Evolutionary conservation across 2,329 filamentous ascomycete species (phyloP).

Genomic region (Xylaria sp.): DNA sequence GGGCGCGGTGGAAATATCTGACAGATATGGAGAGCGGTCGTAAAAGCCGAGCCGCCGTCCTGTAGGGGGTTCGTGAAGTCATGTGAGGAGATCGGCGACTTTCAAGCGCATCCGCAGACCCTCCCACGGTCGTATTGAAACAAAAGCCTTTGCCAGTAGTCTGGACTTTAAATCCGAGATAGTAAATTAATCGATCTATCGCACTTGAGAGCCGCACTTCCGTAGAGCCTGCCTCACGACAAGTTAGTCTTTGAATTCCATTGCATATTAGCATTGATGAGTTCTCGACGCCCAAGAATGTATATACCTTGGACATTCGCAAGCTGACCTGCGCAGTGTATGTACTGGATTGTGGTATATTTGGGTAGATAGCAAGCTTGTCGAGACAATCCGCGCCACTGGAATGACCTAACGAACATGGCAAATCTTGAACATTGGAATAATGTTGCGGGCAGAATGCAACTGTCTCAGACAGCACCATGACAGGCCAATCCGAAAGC

Average conservation of each 20-base stretch:
- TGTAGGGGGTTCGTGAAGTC: not conserved
- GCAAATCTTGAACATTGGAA: slow-evolving; percentile 20
- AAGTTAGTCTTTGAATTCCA: slow-evolving; percentile 6
- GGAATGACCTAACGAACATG: slow-evolving; percentile 30
- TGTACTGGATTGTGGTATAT: not conserved
- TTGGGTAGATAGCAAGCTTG: not conserved
- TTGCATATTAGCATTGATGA: slow-evolving; percentile 1
- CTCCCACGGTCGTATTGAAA: slow-evolving; percentile 4
- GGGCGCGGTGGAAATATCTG: not conserved
- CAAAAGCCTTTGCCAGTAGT: not conserved
- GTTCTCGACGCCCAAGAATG: slow-evolving; percentile 20
- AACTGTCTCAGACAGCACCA: slow-evolving; percentile 29
- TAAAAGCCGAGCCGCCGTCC: not conserved
- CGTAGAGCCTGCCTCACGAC: not conserved
- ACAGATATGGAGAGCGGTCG: not conserved
- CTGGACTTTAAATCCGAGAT: too few relatives aligned
- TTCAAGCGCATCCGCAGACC: not conserved
- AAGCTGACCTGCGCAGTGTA: not conserved
- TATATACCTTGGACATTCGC: not conserved
- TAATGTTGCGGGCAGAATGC: slow-evolving; percentile 17
- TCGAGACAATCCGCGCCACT: slow-evolving; percentile 11
- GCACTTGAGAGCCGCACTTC: not conserved
- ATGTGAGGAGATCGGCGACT: not conserved
- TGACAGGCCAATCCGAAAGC: slow-evolving; percentile 16
- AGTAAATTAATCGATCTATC: not conserved